phyloP scores from a whole-genome alignment of 805 yeast species.

The Saccharomycopsis vini region DNA sequence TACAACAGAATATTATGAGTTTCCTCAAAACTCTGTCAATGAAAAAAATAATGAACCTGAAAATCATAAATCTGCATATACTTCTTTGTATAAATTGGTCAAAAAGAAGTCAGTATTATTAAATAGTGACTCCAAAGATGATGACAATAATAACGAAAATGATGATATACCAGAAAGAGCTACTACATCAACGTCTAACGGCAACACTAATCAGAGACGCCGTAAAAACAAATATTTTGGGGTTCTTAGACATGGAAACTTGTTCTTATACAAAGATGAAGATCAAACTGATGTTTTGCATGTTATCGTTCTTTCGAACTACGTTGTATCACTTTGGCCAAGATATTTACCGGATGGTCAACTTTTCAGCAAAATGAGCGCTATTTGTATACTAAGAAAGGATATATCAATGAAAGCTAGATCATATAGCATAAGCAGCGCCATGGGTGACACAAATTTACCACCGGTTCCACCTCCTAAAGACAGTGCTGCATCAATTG shows the following conservation, averaged over 20 bases:
- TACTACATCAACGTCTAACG: conserved; percentile 25
- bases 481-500: conserved; percentile 14
- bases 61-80: conserved; percentile 44
- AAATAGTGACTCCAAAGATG: conserved; percentile 12
- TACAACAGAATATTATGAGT: conserved; percentile 63
- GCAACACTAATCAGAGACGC: conserved; percentile 26
- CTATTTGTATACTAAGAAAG: conserved; percentile 61
- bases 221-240: conserved; percentile 59
- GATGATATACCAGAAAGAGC: conserved; percentile 15
- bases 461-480: conserved; percentile 23
- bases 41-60: conserved; percentile 22
- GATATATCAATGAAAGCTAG: conserved; percentile 22
- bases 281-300: conserved; percentile 57
- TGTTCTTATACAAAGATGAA: conserved; percentile 75
- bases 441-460: conserved; percentile 17
- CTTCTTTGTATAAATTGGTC: conserved; percentile 51
- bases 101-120: conserved; percentile 24
- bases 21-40: conserved; percentile 21
- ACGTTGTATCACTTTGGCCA: conserved; percentile 81
- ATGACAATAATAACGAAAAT: conserved; percentile 12
- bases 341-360: conserved; percentile 63
- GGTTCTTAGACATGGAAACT: conserved; percentile 75
- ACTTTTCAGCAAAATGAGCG: conserved; percentile 69
- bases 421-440: background rate
- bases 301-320: conserved; percentile 67